Conservation (phyloP, 2,329 filamentous ascomycete species). For the Aschersonia sp. region DNA sequence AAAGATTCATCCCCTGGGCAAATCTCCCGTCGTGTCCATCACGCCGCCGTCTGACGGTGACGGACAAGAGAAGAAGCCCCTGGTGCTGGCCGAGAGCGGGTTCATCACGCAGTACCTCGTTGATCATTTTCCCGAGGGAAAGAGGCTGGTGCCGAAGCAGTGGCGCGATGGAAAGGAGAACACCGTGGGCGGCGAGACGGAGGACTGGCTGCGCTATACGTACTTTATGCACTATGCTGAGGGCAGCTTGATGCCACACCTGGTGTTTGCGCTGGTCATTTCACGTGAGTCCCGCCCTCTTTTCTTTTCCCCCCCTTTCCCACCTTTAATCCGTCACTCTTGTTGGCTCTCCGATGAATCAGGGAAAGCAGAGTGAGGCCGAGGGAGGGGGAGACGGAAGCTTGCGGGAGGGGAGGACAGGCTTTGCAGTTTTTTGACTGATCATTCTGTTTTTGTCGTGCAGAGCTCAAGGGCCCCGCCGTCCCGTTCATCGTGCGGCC, state of each 20-base stretch:
- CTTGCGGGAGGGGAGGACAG: background rate
- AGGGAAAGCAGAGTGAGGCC: too few relatives aligned
- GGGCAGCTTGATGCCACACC: slow-evolving; percentile 62
- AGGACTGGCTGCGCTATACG: slow-evolving; percentile 42
- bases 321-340: background rate
- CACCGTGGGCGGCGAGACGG: slow-evolving; percentile 43
- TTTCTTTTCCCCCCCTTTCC: too few relatives aligned
- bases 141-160: slow-evolving; percentile 32
- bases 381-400: too few relatives aligned
- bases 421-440: background rate
- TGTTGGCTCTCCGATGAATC: background rate
- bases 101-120: slow-evolving; percentile 71
- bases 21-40: slow-evolving; percentile 66
- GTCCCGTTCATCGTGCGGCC: slow-evolving; percentile 40
- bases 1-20: slow-evolving; percentile 71
- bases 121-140: slow-evolving; percentile 40
- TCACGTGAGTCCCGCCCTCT: slow-evolving; percentile 20
- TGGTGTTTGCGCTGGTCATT: slow-evolving; percentile 51
- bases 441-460: background rate
- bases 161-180: slow-evolving; percentile 45
- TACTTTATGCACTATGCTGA: slow-evolving; percentile 77
- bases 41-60: slow-evolving; percentile 21
- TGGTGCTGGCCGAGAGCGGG: slow-evolving; percentile 68
- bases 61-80: slow-evolving; percentile 18
- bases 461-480: slow-evolving; percentile 27